Evolutionary conservation across 345 rosid genomes (phyloP).

Genomic region (Salix udensis): DNA sequence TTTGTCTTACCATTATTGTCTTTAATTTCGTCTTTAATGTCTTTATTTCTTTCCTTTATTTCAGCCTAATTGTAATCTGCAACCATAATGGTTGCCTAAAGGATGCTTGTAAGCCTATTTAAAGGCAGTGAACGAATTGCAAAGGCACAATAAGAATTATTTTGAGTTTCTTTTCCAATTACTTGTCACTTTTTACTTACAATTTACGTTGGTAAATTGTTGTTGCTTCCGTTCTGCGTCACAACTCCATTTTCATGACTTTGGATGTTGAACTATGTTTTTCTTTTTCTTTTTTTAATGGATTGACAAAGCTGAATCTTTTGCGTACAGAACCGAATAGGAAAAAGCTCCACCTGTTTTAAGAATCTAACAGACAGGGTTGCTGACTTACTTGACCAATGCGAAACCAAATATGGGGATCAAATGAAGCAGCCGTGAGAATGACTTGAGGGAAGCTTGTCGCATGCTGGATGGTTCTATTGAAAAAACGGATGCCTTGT

Average conservation of each 20-base stretch:
- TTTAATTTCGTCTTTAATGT: too few species aligned
- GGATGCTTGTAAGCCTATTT: too few species aligned
- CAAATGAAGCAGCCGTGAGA: slow-evolving; percentile 73
- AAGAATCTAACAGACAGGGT: background rate
- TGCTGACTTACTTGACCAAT: slow-evolving; percentile 54
- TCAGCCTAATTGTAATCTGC: too few species aligned
- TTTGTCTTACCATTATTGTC: too few species aligned
- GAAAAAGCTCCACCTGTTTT: background rate
- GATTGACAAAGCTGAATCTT: background rate
- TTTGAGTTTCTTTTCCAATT: too few species aligned
- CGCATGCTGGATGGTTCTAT: slow-evolving; percentile 53
- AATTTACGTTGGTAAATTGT: too few species aligned
- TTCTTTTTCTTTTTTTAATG: background rate
- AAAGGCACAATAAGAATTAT: too few species aligned
- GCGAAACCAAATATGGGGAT: slow-evolving; percentile 64
- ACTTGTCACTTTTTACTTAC: too few species aligned
- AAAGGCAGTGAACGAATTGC: too few species aligned
- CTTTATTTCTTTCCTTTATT: too few species aligned
- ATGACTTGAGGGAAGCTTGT: slow-evolving; percentile 93
- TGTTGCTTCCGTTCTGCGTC: too few species aligned
- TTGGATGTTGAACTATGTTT: background rate
- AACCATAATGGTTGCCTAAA: too few species aligned
- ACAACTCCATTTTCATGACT: background rate
- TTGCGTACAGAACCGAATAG: background rate
- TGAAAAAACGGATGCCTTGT: slow-evolving; percentile 65